Base-by-base conservation (phyloP, 495 filamentous ascomycete genomes). In the Tuber calosporum region DNA sequence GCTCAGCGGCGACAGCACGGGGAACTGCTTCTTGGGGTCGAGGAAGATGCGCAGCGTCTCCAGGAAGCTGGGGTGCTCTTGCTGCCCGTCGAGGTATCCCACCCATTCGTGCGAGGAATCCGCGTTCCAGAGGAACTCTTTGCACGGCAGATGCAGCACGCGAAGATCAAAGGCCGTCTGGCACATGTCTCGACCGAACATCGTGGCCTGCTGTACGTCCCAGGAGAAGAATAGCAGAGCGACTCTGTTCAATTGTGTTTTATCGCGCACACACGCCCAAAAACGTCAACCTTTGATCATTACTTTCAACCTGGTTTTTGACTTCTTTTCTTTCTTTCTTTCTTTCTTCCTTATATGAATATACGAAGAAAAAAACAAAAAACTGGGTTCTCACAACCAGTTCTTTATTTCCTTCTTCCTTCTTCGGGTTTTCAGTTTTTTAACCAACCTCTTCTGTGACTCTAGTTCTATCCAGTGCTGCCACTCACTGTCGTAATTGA, bases 381-480 rank as follows among this genome's bases (percentile, higher is more conserved):
- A 62, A 4, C 53, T 34, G 26, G 4, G 2, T 30, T 34, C 8
- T 9, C 26, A 34, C 15, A 62, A 62, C 53, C 30, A 62, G 53
- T 19, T 34, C 26, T 34, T 17, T 34, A 30, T 34, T 62, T 30
- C 13, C 53, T 62, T 62, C 53, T 62, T 17, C 4, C 11, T 62
- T 62, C 53, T 62, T 62, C 53, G 26, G 53, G 53, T 34, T 34
- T 62, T 58, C 42, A 15, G 38, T 9, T 73, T 22, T 66, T 42
- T 20, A 38, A 69, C 79, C 22, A 74, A 81, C 79, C 79, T 77
- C 68, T 81, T 81, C 11, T 73, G 74, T 40, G 80, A 76, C 68
- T 81, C 80, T 42, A 81, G 70, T 38, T 79, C 76, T 74, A 81
- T 77, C 80, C 80, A 81, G 43, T 80, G 75, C 48, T 79, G 80